Base-by-base conservation (phyloP, 139 green algal genomes). In the Dunaliella primolecta region DNA sequence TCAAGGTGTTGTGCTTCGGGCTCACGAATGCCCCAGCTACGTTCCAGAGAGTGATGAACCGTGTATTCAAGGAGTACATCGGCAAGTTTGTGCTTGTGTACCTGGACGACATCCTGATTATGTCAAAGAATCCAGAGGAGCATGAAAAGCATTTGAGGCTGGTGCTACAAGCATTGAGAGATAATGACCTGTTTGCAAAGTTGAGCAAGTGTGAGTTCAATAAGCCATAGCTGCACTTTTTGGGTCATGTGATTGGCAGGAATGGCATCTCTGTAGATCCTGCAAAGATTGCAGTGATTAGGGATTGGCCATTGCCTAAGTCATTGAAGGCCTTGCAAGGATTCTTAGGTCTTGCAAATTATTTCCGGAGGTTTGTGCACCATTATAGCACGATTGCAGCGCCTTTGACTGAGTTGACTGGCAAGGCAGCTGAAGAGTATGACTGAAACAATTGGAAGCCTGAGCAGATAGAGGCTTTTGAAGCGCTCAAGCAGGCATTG, bases 261-360 rank as follows among this genome's bases (percentile, higher is more conserved):
- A 57, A 90, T n/a, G 85, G 89, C 35, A 78, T 92, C 1, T 78
- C 64, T 56, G 79, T 88, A 1, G 82, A 88, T 57, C 36, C 81
- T 3, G 33, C 27, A 30, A 93, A 94, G 64, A 46, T 92, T 0
- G 3, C 38, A 0, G 76, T 77, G 27, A 85, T 95, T 0, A 1
- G 20, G 1, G 24, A 93, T 2, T 94, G 85, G 84, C 79, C 91
- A 25, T 30, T 38, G 21, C 91, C 88, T 24, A 71, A 20, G 1
- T 89, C 76, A 30, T 38, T 88, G 0, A 83, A 78, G 24, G 78
- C 90, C 11, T 25, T 93, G 27, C 77, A 75, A 2, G 81, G 35
- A 30, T 93, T 94, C 81, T 70, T 93, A 2, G 90, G 90, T 7
- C 35, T 91, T 1, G 83, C 86, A 1, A 89, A 85, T 30, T 93